Conservation (phyloP, 805 yeast species). For the Candida caryicola region DNA sequence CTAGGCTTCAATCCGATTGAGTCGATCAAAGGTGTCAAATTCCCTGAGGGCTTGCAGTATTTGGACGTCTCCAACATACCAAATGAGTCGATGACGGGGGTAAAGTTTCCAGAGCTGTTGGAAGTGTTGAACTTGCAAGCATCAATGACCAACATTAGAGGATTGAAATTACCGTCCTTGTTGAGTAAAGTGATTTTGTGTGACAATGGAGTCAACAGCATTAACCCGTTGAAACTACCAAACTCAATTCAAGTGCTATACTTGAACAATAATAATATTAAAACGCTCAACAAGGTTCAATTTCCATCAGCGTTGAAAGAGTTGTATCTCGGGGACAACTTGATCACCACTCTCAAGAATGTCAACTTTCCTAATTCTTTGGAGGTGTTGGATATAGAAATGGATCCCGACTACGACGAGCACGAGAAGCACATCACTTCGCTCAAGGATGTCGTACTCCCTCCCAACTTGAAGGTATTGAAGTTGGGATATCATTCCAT, state of each 20-base stretch:
- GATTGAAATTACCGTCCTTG: conserved; percentile 37
- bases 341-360: conserved; percentile 44
- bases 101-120: conserved; percentile 43
- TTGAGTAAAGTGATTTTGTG: conserved; percentile 32
- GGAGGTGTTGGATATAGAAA: conserved; percentile 40
- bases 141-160: conserved; percentile 45
- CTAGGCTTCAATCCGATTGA: conserved; percentile 42
- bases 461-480: conserved; percentile 33
- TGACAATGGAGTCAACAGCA: conserved; percentile 42
- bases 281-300: conserved; percentile 42
- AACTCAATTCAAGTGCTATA: conserved; percentile 37
- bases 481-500: conserved; percentile 40
- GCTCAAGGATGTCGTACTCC: conserved; percentile 40
- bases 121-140: conserved; percentile 37
- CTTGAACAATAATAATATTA: conserved; percentile 40
- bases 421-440: conserved; percentile 41
- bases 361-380: conserved; percentile 38
- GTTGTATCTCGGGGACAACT: conserved; percentile 40
- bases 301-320: conserved; percentile 36
- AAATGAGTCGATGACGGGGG: conserved; percentile 45
- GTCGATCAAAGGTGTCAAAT: conserved; percentile 38
- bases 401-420: conserved; percentile 42
- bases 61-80: conserved; percentile 43
- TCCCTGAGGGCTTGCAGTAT: conserved; percentile 35
- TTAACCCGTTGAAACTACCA: conserved; percentile 43